Evolutionary conservation across 306 rosid genomes (phyloP).

Genomic region (Cercis canadensis): DNA sequence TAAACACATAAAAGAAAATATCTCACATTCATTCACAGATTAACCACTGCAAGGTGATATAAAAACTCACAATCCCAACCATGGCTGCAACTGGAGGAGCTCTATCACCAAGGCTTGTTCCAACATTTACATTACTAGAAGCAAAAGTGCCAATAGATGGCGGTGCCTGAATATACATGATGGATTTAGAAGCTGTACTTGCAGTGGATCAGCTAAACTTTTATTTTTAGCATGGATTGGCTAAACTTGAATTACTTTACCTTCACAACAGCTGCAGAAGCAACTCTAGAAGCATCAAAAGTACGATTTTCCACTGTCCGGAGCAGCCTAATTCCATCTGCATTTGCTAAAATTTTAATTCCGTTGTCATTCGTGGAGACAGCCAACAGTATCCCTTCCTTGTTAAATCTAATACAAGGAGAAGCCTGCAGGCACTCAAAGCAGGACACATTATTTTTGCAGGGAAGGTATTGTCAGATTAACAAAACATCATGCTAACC

Average conservation of each 20-base stretch:
- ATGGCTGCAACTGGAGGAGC: slow-evolving; percentile 73
- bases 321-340: slow-evolving; percentile 88
- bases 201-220: slow-evolving; percentile 31
- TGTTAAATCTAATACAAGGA: slow-evolving; percentile 92
- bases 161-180: slow-evolving; percentile 65
- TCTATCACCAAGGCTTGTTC: slow-evolving; percentile 87
- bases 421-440: slow-evolving; percentile 73
- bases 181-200: slow-evolving; percentile 38
- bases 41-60: slow-evolving; percentile 18
- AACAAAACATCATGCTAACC: slow-evolving; percentile 13
- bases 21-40: slow-evolving; percentile 29
- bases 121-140: slow-evolving; percentile 68
- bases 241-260: slow-evolving; percentile 47
- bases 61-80: slow-evolving; percentile 82
- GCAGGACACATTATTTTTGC: slow-evolving; percentile 40
- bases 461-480: slow-evolving; percentile 22
- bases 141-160: slow-evolving; percentile 70
- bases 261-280: slow-evolving; percentile 88
- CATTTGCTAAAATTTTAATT: slow-evolving; percentile 84
- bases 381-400: slow-evolving; percentile 90
- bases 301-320: slow-evolving; percentile 82
- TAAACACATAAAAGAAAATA: slow-evolving; percentile 16
- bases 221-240: slow-evolving; percentile 2
- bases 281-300: slow-evolving; percentile 88
- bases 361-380: slow-evolving; percentile 89